Base-by-base conservation (phyloP, 495 filamentous ascomycete species). In the Copromyces sp. region DNA sequence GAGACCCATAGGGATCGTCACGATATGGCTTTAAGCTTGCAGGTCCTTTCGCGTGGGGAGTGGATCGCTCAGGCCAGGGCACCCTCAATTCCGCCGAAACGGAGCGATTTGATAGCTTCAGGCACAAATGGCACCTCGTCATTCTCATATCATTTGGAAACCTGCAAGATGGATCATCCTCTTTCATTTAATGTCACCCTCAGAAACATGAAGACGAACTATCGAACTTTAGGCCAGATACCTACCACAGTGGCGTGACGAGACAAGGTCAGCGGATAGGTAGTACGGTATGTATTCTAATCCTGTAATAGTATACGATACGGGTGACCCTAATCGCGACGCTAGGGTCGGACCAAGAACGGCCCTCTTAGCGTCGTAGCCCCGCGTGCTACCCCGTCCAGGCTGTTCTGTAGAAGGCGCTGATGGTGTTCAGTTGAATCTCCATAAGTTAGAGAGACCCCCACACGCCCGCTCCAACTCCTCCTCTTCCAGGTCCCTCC, bases 381-480 rank as follows among this genome's bases (percentile, higher is more conserved):
- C 29, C 29, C 53, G 53, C 29, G 53, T 61, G 29, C n/a, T n/a
- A n/a, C n/a, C n/a, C n/a, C n/a, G n/a, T 61, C 45, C 35, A 37
- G 35, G 35, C 35, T 37, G 35, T 37, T 37, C 35, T 37, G 35
- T 37, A 37, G 35, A 37, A 37, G 35, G 35, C 35, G n/a, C n/a
- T n/a, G n/a, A n/a, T n/a, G n/a, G n/a, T n/a, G n/a, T 4, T 35
- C 12, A 1, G 53, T 35, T 61, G 53, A 61, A 35, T 61, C 53
- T 61, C 53, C 53, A 61, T 61, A 61, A 61, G 53, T 61, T 61
- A 32, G 45, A 37, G 72, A 79, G 77, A 80, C 78, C 78, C 78
- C 78, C 78, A 80, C 78, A 77, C 78, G 73, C n/a, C 73, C 75
- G 73, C 76, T 71, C 69, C 70, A 61, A 70, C 70, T 71, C 70